These are phyloP conservation scores for Martensiomyces pterosporus DNA, from an alignment of 192 early-diverging fungal genomes.

Conservation along the genomic window DNA sequence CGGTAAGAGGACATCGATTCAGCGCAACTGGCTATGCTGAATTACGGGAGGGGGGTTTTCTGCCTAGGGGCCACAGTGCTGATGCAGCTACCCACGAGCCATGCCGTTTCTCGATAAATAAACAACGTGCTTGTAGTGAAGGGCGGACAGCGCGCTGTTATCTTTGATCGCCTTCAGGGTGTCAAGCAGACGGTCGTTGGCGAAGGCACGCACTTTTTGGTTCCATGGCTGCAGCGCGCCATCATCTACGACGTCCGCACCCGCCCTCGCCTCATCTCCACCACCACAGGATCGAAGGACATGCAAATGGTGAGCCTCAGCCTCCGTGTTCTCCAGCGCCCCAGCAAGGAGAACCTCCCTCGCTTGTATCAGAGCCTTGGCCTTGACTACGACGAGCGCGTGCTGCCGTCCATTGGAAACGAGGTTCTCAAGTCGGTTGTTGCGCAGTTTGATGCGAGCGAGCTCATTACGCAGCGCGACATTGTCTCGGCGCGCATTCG, in stretches of 20 bases:
- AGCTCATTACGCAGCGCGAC: conserved; percentile 98
- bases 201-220: conserved; percentile 96
- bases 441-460: conserved; percentile 96
- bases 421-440: conserved; percentile 98
- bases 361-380: conserved; percentile 88
- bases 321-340: conserved; percentile 87
- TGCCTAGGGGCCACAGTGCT: too few species aligned
- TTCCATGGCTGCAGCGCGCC: conserved; percentile 95
- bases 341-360: conserved; percentile 70
- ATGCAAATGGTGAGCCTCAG: conserved; percentile 98
- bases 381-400: conserved; percentile 94
- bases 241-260: conserved; percentile 91
- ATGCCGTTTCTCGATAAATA: neutral
- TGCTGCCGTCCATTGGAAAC: conserved; percentile 97
- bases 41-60: too few species aligned
- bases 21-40: too few species aligned
- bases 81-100: neutral
- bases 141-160: conserved; percentile 93
- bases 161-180: conserved; percentile 94
- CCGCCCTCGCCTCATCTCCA: conserved; percentile 94
- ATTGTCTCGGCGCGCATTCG: conserved; percentile 87
- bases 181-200: conserved; percentile 73
- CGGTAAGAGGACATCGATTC: conserved; percentile 56
- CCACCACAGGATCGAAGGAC: conserved; percentile 98
- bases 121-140: conserved; percentile 81